Base-by-base conservation (phyloP, 2,329 filamentous ascomycete genomes). In the Claviceps sp. region DNA sequence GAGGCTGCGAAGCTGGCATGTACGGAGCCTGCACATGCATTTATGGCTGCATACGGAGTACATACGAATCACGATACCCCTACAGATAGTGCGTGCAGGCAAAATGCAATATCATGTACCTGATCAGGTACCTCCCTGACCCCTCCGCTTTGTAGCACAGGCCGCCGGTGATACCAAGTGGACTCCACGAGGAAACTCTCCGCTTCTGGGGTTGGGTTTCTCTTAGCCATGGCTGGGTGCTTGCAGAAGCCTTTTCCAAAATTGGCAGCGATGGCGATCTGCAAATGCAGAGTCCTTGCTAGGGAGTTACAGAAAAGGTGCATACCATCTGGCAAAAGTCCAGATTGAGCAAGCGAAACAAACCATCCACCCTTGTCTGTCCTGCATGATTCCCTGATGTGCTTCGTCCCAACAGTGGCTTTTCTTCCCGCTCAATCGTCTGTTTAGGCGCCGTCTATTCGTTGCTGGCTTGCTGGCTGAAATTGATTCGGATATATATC, bases 401-500 rank as follows among this genome's bases (percentile, higher is more conserved):
- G 41, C 7, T 43, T 37, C 20, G 26, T 24, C 5, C 16, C n/a
- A 30, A n/a, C 41, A n/a, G 14, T 46, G 14, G 36, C n/a, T 34
- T 30, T 11, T 16, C 7, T 34, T 18, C 1, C 48, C 24, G n/a
- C 24, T 43, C 48, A 43, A 43, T 36, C 40, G 24, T 44, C 2
- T 30, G 14, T 45, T 30, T 7, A 11, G 41, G 41, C 26, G 26
- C 18, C 14, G 37, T 34, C 40, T 2, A 30, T 30, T 30, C 3
- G 8, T 11, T 20, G 13, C 40, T 48, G 46, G 20, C 45, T 48
- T 45, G 30, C 34, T 44, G n/a, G 49, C 49, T 18, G 40, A 48
- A 45, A 51, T 24, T 26, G 37, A 38, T 9, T 48, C 36, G 34
- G 46, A 45, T 46, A 54, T 51, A 51, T 54, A 51, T 54, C 48